Evolutionary conservation across 1,284 basidiomycete species (phyloP).

Genomic region (Agroathelia rolfsii): DNA sequence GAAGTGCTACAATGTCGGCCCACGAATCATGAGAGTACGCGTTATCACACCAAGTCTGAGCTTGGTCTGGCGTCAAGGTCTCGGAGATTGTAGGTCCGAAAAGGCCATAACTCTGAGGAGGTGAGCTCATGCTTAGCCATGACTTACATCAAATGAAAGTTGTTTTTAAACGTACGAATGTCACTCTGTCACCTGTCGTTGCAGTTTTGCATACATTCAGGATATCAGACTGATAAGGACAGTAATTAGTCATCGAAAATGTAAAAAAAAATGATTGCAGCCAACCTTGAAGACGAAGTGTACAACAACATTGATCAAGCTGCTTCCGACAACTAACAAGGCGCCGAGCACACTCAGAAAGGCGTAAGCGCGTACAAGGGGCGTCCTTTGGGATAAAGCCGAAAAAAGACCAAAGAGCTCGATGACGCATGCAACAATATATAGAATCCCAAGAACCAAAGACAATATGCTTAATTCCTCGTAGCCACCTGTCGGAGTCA

Average conservation of each 20-base stretch:
- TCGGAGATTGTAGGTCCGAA: slow-evolving; percentile 42
- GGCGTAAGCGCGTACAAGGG: slow-evolving; percentile 46
- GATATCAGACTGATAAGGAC: slow-evolving; percentile 35
- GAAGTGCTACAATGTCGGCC: slow-evolving; percentile 49
- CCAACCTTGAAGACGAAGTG: slow-evolving; percentile 63
- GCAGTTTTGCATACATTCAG: slow-evolving; percentile 15
- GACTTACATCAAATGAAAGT: no score
- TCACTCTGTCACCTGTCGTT: slow-evolving; percentile 13
- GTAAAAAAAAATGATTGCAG: slow-evolving; percentile 4
- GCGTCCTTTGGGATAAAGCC: slow-evolving; percentile 48
- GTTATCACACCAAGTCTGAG: slow-evolving; percentile 42
- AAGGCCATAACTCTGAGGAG: slow-evolving; percentile 26
- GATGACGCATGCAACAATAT: slow-evolving; percentile 39
- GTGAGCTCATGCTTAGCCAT: no score
- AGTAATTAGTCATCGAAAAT: slow-evolving; percentile 11
- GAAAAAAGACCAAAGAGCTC: slow-evolving; percentile 50
- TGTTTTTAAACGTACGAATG: slow-evolving; percentile 15
- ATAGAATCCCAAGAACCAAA: slow-evolving; percentile 51
- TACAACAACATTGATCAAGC: slow-evolving; percentile 45
- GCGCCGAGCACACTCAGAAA: slow-evolving; percentile 41
- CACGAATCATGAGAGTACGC: slow-evolving; percentile 51
- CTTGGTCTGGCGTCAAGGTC: no score
- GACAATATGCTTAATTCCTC: slow-evolving; percentile 46
- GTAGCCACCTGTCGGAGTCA: slow-evolving; percentile 27
- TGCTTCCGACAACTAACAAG: slow-evolving; percentile 41